Percentiles rank a stretch among this genome's conserved stretches.
Evolutionary conservation across 2,329 filamentous ascomycete genomes (phyloP).

Genomic region (Ciborinia camelliae): DNA sequence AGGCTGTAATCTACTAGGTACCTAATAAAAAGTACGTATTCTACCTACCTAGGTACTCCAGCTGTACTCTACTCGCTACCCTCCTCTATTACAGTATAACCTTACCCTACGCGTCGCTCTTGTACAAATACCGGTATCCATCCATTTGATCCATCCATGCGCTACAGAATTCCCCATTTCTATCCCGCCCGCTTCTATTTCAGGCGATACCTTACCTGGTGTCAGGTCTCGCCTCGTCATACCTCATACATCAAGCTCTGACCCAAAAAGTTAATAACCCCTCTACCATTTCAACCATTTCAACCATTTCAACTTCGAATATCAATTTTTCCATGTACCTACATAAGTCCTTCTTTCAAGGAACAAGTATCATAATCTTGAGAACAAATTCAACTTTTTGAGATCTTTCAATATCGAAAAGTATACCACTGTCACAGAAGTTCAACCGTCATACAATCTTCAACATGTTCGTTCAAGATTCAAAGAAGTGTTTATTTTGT

Average conservation of each 20-base stretch:
- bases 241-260: not conserved
- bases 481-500: not conserved
- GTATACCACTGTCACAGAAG: not conserved
- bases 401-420: not conserved
- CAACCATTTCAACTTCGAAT: not conserved
- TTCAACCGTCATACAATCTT: not conserved
- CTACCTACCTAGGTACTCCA: too few species aligned
- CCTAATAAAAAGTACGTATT: too few species aligned
- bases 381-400: not conserved
- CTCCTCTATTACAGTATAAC: too few species aligned
- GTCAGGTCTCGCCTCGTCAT: not conserved
- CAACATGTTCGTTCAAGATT: constrained; percentile 12
- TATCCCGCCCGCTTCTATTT: not conserved
- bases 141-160: too few species aligned
- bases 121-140: too few species aligned
- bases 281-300: constrained; percentile 5
- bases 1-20: too few species aligned
- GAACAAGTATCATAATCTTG: not conserved
- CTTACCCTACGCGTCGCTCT: too few species aligned
- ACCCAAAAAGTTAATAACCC: constrained; percentile 3
- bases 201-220: not conserved
- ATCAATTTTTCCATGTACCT: not conserved
- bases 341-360: not conserved
- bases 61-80: too few species aligned
- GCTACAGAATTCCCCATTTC: not conserved